Base-by-base conservation (phyloP, 306 rosid species). In the Malus sieversii region DNA sequence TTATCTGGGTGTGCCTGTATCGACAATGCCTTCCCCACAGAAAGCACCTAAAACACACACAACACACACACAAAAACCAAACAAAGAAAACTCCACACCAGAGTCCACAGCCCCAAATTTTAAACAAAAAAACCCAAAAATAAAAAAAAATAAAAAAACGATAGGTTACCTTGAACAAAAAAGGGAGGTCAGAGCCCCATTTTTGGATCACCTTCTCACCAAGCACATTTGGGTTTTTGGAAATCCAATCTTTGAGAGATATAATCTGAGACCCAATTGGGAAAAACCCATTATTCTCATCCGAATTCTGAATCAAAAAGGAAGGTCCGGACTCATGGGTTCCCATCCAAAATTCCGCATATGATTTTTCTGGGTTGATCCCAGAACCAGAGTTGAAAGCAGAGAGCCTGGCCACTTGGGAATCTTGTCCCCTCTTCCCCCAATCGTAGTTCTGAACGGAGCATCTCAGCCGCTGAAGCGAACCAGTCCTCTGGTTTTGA, bases 1-100 rank as follows among this genome's bases (percentile, higher is more conserved):
- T 90, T 95, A 72, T 95, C 96, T 1, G 99, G 99, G 76, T 95
- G 99, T 53, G 99, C 99, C 85, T 95, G 99, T 29, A 95, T 95
- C 13, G 99, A 95, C 86, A 92, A 87, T 45, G 96, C 93, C 71
- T 95, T 95, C 18, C 79, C 87, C 78, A 95, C 97, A 33, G 99
- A 95, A 13, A 95, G 90, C 57, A 95, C 96, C 99, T 95, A 66
- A 74, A 63, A 73, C 12, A 0, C 55, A 0, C 53, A 15, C 53
- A 42, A 9, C 32, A 69, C n/a, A 75, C 14, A 32, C 38, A 76
- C 48, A 44, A 72, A 2, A 73, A 75, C 40, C 79, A 12, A 79
- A 70, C 46, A 59, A 11, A 22, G 14, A 13, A 66, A 66, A 66
- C 45, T 35, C 64, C 68, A 63, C 6, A 15, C 23, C 40, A 11